Evolutionary conservation across 2,329 filamentous ascomycete species (phyloP), one percentile per base, ranked within the genome.

Genomic region (Rutstroemia sp.): DNA sequence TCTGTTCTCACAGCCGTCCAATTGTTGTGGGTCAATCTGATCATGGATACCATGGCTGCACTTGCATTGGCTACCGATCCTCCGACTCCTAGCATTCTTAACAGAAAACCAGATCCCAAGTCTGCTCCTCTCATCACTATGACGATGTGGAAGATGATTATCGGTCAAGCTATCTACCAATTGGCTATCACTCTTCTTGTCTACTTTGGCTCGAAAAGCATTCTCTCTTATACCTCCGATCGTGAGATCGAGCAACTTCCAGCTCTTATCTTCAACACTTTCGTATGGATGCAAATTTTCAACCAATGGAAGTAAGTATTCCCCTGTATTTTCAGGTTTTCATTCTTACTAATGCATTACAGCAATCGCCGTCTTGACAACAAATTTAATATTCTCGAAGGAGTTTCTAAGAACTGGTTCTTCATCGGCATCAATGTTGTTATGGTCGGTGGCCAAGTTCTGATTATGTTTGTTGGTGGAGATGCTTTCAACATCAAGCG

Each of bases 281-380:
- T 97, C 69, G 92, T 96, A 53, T 97, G 92, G 92, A 96, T 97
- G 92, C 92, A 97, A 67, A 95, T 97, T 65, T 97, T 97, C 77
- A 97, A 97, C 73, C 88, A 95, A 69, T 89, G 95, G 81, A 97
- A 97, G 82, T 85, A 78, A 81, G 82, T 83, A 61, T 8, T 51
- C 14, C 25, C 16, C 56, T 45, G 56, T 47, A 64, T 50, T 60
- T 51, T 7, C 37, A 39, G 16, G 8, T 38, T 38, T 17, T 17
- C 6, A 39, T 5, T n/a, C 5, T 30, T 34, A 46, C 55, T 60
- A 62, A 61, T 69, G 69, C 60, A 68, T 41, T 25, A 4, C 59
- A 86, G 82, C 76, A 96, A 95, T 74, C 89, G 92, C 58, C 89
- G 92, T 12, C 78, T 97, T 54, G 92, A 97, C 71, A 97, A 97